Percentiles rank a stretch among this genome's conserved stretches.
Conservation (phyloP, 805 yeast genomes). For the Kuraishia cidri region DNA sequence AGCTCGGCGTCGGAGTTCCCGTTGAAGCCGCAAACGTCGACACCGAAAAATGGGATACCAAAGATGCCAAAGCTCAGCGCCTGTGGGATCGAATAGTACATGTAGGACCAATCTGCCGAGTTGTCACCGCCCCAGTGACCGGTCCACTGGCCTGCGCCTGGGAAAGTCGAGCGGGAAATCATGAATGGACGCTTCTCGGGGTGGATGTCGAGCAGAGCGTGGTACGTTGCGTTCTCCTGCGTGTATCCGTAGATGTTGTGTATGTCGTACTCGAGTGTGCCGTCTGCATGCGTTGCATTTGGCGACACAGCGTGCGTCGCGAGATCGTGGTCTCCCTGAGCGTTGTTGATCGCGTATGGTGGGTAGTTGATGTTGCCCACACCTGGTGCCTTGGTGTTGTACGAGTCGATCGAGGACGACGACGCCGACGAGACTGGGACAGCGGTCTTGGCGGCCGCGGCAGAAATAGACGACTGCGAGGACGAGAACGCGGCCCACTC, state of each 20-base stretch:
- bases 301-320: slow-evolving; percentile 16
- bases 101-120: slow-evolving; percentile 10
- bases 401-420: slow-evolving; percentile 7
- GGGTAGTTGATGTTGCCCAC: slow-evolving; percentile 23
- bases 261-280: slow-evolving; percentile 18
- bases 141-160: slow-evolving; percentile 13
- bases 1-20: slow-evolving; percentile 8
- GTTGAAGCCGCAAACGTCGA: slow-evolving; percentile 12
- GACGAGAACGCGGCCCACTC: background rate
- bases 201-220: background rate
- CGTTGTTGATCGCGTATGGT: slow-evolving; percentile 22
- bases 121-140: slow-evolving; percentile 21
- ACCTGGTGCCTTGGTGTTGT: slow-evolving; percentile 10
- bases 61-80: slow-evolving; percentile 11
- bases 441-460: slow-evolving; percentile 1
- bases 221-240: slow-evolving; percentile 7
- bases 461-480: background rate
- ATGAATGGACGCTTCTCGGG: slow-evolving; percentile 15
- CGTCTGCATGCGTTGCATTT: slow-evolving; percentile 20
- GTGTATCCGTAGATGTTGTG: slow-evolving; percentile 17
- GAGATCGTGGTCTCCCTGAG: slow-evolving; percentile 9
- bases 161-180: slow-evolving; percentile 13
- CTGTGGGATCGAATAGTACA: slow-evolving; percentile 18
- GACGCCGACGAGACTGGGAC: background rate
- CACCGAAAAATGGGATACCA: slow-evolving; percentile 20